Base-by-base conservation (phyloP, 345 rosid species). In the Citrus sp. region DNA sequence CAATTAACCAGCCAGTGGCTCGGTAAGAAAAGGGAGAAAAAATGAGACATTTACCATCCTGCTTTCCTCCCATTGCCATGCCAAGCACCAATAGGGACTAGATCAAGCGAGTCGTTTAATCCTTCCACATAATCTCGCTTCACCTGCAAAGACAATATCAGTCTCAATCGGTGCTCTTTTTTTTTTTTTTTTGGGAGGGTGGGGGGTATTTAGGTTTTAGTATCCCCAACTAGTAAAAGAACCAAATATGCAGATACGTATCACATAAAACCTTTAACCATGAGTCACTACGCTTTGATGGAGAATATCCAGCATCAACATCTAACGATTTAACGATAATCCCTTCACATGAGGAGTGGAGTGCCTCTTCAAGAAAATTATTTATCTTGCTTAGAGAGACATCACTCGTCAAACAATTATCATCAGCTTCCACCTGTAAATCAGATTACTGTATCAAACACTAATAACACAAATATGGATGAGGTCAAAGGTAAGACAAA, bases 11-110 rank as follows among this genome's bases (percentile, higher is more conserved):
- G 16, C 46, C 46, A 75, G 16, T 22, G 49, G 16, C 12, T 25
- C 18, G 8, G 59, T 46, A 75, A 30, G 16, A 70, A 51, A 62
- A 35, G 21, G 60, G 38, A 40, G 2, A 67, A 27, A 27, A 64
- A 79, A 32, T n/a, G 8, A 38, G 16, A 66, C n/a, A 19, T 38
- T 70, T 88, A 94, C 98, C 98, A 95, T 90, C 98, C 94, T 4
- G 95, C 97, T 89, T 94, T 94, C 83, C 97, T 89, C 62, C 97
- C 97, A 67, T 94, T 94, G 67, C 97, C 97, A 82, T 93, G 92
- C 98, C 98, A 92, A 72, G 97, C 97, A 72, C 97, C 98, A 60
- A 94, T 94, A 14, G 98, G 95, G 76, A 94, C 95, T 84, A 94
- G 88, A 88, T 93, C 98, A 82, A 94, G 90, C 49, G 98, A 88